Conservation (phyloP, 73 alveolate genomes). For the Paramecium tetraurelia region DNA sequence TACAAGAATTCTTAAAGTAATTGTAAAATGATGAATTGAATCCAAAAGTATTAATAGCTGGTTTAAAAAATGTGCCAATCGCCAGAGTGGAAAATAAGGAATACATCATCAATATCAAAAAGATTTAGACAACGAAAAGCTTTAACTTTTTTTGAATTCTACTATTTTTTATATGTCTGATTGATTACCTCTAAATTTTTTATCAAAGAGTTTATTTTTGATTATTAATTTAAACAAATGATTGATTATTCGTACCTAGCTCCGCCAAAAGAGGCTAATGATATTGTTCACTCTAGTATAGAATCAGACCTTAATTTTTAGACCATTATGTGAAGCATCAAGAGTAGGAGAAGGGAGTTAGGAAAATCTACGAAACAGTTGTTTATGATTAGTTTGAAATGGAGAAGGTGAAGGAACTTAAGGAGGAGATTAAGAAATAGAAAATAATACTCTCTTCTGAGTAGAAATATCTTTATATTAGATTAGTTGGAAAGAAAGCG, state of each 20-base stretch:
- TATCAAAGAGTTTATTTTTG: neutral
- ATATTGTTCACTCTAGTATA: neutral
- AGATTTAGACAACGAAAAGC: neutral
- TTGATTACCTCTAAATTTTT: neutral
- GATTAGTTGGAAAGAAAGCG: slow-evolving; percentile 57
- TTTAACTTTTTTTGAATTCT: too few relatives aligned
- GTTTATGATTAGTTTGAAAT: slow-evolving; percentile 45
- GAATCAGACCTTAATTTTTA: neutral
- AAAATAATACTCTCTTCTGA: slow-evolving; percentile 40
- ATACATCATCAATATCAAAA: neutral
- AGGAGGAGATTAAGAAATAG: slow-evolving; percentile 40
- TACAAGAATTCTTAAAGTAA: neutral
- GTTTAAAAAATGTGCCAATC: neutral
- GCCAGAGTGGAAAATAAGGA: neutral
- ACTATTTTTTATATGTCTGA: too few relatives aligned
- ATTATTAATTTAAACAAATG: neutral
- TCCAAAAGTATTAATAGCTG: neutral
- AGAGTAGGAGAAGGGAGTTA: neutral
- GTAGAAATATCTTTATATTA: neutral
- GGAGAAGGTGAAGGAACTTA: slow-evolving; percentile 44
- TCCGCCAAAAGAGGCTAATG: neutral
- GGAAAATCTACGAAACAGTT: slow-evolving; percentile 57
- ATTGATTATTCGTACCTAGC: neutral
- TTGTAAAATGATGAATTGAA: neutral
- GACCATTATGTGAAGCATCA: slow-evolving; percentile 51